A percentile compares a stretch with the other conserved stretches of the same genome.
Evolutionary conservation across 169 alveolate species (phyloP).

Genomic region (Cryptosporidium tyzzeri): DNA sequence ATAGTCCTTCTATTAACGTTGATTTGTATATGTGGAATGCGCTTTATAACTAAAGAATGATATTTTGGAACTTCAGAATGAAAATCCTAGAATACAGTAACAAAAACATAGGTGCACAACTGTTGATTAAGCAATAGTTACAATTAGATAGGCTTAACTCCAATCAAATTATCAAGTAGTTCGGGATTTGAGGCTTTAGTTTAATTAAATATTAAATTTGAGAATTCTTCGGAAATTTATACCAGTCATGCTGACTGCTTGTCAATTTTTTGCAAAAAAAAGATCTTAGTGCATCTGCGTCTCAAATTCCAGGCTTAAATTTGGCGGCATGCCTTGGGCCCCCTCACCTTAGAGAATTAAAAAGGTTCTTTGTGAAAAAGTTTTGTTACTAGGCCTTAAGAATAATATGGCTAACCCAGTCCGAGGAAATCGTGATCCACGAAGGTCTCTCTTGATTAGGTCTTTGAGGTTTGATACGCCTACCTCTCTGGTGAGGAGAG

Average conservation of each 20-base stretch:
- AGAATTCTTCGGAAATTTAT: too few relatives aligned
- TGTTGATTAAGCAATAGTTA: neutral
- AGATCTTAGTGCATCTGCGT: neutral
- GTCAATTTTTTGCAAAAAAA: neutral
- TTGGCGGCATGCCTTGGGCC: neutral
- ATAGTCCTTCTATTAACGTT: neutral
- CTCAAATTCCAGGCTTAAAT: slow-evolving; percentile 1
- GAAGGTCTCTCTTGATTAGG: slow-evolving; percentile 80
- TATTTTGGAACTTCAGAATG: neutral
- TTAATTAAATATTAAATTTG: too few relatives aligned
- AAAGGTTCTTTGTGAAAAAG: neutral
- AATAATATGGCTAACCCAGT: neutral
- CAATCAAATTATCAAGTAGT: neutral
- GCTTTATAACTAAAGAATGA: neutral
- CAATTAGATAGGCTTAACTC: too few relatives aligned
- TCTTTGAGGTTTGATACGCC: slow-evolving; percentile 86
- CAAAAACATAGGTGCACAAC: neutral
- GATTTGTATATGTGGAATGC: slow-evolving; percentile 5
- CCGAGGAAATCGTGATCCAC: slow-evolving; percentile 25
- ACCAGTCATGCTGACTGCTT: neutral
- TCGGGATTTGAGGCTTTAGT: neutral
- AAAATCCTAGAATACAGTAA: neutral
- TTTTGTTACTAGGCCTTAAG: neutral
- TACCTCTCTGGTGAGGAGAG: slow-evolving; percentile 85
- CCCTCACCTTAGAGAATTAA: neutral